These are phyloP conservation scores for Camelina sativa DNA, from an alignment of 345 rosid genomes.

Conservation along the genomic window DNA sequence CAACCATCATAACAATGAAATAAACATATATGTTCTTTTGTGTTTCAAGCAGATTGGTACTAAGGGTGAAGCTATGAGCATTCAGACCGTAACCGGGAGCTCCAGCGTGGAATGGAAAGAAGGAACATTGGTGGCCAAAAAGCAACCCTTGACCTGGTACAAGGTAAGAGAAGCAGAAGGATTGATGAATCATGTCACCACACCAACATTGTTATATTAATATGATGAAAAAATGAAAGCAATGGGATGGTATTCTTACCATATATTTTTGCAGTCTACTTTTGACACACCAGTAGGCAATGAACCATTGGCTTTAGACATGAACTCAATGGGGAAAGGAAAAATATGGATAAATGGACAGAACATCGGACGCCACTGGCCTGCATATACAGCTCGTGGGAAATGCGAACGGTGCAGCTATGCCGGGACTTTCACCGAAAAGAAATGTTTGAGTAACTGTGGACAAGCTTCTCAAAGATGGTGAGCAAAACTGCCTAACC, in stretches of 20 bases:
- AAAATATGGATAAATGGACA: slow-evolving; percentile 46
- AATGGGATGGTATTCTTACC: not conserved
- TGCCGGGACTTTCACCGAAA: slow-evolving; percentile 36
- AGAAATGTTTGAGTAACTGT: slow-evolving; percentile 56
- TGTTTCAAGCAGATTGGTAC: slow-evolving; percentile 63
- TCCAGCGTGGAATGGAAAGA: slow-evolving; percentile 60
- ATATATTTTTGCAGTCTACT: slow-evolving; percentile 41
- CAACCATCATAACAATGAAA: slow-evolving; percentile 3
- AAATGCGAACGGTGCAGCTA: slow-evolving; percentile 34
- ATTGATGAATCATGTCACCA: slow-evolving; percentile 2
- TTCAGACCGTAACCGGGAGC: slow-evolving; percentile 52
- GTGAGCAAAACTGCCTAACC: slow-evolving; percentile 44
- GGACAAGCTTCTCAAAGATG: slow-evolving; percentile 97
- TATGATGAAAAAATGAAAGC: not conserved
- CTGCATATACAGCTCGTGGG: slow-evolving; percentile 40
- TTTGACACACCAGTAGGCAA: slow-evolving; percentile 33
- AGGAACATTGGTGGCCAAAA: slow-evolving; percentile 46
- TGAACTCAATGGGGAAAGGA: slow-evolving; percentile 50
- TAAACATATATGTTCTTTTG: not conserved
- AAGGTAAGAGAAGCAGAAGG: slow-evolving; percentile 57
- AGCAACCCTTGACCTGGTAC: slow-evolving; percentile 76
- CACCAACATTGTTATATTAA: slow-evolving; percentile 16
- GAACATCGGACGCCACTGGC: slow-evolving; percentile 47
- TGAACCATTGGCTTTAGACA: slow-evolving; percentile 47
- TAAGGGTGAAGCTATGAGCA: slow-evolving; percentile 67